Evolutionary conservation across 495 filamentous ascomycete genomes (phyloP).

Genomic region (Neurospora sp.): DNA sequence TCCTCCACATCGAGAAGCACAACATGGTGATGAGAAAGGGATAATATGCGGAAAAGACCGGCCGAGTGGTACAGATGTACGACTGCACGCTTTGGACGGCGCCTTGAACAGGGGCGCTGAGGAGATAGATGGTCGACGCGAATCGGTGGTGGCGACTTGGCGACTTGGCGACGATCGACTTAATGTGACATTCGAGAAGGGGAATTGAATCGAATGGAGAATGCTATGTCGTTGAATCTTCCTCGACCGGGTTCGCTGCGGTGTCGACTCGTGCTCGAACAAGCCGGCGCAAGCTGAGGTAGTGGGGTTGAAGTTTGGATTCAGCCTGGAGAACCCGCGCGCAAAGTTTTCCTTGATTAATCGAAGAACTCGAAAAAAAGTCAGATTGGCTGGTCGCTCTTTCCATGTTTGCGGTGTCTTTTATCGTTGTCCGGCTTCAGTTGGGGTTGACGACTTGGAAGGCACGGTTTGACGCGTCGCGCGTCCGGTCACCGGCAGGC

Average conservation of each 20-base stretch:
- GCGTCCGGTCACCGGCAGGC: neutral
- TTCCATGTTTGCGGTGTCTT: neutral
- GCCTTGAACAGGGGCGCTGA: neutral
- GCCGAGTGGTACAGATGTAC: neutral
- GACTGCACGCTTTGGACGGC: neutral
- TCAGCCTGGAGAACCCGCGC: neutral
- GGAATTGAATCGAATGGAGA: neutral
- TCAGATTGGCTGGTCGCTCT: neutral
- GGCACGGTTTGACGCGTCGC: neutral
- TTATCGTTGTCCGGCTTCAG: neutral
- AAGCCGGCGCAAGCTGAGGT: neutral
- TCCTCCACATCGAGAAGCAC: neutral
- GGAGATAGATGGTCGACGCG: neutral
- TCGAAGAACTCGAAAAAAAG: neutral
- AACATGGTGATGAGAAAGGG: neutral
- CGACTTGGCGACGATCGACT: neutral
- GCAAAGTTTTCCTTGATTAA: neutral
- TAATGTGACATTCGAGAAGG: rapidly evolving
- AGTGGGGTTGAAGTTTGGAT: neutral
- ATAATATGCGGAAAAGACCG: neutral
- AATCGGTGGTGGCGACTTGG: neutral
- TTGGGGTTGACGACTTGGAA: neutral
- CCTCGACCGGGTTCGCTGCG: neutral
- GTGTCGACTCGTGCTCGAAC: neutral
- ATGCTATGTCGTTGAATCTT: neutral